Evolutionary conservation across 768 basidiomycete species (phyloP).

Genomic region (Russula brevipes): DNA sequence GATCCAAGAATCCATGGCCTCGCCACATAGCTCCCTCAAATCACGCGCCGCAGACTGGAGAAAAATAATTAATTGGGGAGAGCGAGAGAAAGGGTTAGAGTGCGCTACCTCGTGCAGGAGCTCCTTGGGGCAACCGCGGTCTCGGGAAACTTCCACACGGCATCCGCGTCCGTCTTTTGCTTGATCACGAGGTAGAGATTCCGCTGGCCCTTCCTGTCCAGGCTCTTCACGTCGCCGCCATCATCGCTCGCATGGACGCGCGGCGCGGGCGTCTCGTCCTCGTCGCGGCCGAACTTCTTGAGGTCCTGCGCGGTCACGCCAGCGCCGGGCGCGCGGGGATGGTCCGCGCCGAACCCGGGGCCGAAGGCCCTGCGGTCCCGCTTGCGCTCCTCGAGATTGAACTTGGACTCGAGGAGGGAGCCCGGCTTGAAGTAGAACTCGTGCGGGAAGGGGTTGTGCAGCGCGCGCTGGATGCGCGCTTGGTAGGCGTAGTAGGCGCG

Average conservation of each 20-base stretch:
- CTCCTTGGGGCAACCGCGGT: slow-evolving; percentile 58
- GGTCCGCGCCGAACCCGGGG: slow-evolving; percentile 40
- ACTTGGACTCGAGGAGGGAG: slow-evolving; percentile 75
- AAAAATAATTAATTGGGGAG: not conserved
- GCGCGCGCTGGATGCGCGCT: slow-evolving; percentile 71
- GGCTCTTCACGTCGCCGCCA: slow-evolving; percentile 56
- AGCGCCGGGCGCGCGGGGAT: slow-evolving; percentile 14
- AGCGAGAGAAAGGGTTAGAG: not conserved
- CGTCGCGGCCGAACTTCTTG: slow-evolving; percentile 39
- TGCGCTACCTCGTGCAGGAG: slow-evolving; percentile 65
- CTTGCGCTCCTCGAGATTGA: slow-evolving; percentile 66
- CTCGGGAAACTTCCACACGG: slow-evolving; percentile 79
- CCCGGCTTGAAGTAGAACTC: slow-evolving; percentile 95
- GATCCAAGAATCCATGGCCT: slow-evolving; percentile 88
- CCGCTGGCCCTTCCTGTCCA: slow-evolving; percentile 78
- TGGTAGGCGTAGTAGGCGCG: slow-evolving; percentile 81
- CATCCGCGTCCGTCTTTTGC: slow-evolving; percentile 39
- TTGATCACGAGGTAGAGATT: slow-evolving; percentile 86
- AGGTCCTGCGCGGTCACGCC: slow-evolving; percentile 21
- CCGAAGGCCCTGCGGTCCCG: slow-evolving; percentile 77
- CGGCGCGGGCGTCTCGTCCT: slow-evolving; percentile 57
- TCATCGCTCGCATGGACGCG: slow-evolving; percentile 58
- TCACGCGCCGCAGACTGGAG: slow-evolving; percentile 68
- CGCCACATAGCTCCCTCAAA: slow-evolving; percentile 66
- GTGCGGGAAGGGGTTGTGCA: slow-evolving; percentile 83